Conservation (phyloP, 2,329 filamentous ascomycete species). For the Apiospora kogelbergensis region DNA sequence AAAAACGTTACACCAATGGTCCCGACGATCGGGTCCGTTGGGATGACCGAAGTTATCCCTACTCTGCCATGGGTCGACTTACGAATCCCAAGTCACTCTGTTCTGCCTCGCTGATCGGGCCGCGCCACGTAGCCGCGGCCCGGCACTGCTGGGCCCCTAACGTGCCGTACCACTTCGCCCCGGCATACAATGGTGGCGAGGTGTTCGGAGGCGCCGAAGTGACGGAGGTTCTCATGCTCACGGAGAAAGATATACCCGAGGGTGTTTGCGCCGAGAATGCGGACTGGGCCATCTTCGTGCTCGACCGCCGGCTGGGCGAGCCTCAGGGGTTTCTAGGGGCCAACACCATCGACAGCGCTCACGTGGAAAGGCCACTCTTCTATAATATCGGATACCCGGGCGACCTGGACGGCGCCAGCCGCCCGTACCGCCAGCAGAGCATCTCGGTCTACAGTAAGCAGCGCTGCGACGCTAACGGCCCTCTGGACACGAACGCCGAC, state of each 20-base stretch:
- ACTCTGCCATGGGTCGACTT: neutral
- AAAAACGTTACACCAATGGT: neutral
- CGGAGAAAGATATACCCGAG: neutral
- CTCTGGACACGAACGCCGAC: constrained; percentile 11
- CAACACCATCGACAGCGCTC: neutral
- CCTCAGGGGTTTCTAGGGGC: neutral
- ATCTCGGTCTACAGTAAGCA: neutral
- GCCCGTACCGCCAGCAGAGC: constrained; percentile 8
- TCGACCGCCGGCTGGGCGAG: neutral
- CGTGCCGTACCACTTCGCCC: neutral
- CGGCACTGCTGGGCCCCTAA: neutral
- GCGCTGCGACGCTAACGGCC: constrained; percentile 9
- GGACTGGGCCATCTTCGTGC: constrained; percentile 7
- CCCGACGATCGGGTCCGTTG: neutral
- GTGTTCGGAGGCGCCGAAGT: neutral
- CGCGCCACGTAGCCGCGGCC: constrained; percentile 1
- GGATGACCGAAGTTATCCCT: neutral
- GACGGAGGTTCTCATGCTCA: neutral
- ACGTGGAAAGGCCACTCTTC: neutral
- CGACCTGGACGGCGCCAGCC: constrained; percentile 1
- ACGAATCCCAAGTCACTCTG: neutral
- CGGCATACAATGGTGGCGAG: neutral
- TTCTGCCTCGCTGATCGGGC: neutral
- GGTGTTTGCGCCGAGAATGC: neutral
- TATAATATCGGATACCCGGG: constrained; percentile 12